Conservation (phyloP, 805 yeast genomes). For the Saccharomyces kudriavzevii region DNA sequence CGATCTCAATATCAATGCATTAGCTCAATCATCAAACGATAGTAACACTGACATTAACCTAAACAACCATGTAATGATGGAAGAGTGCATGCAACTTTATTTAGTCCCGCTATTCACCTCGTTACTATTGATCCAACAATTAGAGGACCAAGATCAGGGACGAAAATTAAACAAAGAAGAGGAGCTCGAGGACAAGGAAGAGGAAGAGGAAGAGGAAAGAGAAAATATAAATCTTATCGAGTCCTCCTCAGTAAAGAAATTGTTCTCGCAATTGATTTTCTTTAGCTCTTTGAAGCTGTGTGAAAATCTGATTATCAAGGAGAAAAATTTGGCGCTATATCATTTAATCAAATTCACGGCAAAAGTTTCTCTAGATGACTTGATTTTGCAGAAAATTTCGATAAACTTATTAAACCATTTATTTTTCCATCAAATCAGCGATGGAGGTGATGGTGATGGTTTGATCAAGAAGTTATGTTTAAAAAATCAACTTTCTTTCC, state of each 20-base stretch:
- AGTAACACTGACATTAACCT: not conserved
- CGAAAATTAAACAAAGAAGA: conserved; percentile 1
- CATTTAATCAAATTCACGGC: conserved; percentile 31
- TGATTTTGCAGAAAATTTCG: conserved; percentile 29
- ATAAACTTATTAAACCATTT: conserved; percentile 28
- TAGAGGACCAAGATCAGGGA: conserved; percentile 6
- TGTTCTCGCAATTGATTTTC: conserved; percentile 4
- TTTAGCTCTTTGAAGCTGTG: conserved; percentile 21
- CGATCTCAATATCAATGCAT: conserved; percentile 8
- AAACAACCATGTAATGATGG: conserved; percentile 15
- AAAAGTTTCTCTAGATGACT: conserved; percentile 28
- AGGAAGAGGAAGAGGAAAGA: not conserved
- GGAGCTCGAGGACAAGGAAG: not conserved
- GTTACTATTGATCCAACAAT: conserved; percentile 16
- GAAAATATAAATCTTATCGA: not conserved
- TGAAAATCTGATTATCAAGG: conserved; percentile 31
- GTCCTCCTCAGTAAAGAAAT: conserved; percentile 7
- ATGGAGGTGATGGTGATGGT: not conserved
- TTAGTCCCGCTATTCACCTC: conserved; percentile 17
- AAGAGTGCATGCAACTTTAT: conserved; percentile 17
- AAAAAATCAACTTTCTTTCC: conserved; percentile 21
- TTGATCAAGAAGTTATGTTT: conserved; percentile 7
- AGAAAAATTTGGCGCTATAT: conserved; percentile 32
- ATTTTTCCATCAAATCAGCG: conserved; percentile 14
- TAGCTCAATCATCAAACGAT: not conserved